A percentile compares a stretch with the other conserved stretches of the same genome.
Evolutionary conservation across 163 green algal species (phyloP).

Genomic region (Scenedesmus sp.): DNA sequence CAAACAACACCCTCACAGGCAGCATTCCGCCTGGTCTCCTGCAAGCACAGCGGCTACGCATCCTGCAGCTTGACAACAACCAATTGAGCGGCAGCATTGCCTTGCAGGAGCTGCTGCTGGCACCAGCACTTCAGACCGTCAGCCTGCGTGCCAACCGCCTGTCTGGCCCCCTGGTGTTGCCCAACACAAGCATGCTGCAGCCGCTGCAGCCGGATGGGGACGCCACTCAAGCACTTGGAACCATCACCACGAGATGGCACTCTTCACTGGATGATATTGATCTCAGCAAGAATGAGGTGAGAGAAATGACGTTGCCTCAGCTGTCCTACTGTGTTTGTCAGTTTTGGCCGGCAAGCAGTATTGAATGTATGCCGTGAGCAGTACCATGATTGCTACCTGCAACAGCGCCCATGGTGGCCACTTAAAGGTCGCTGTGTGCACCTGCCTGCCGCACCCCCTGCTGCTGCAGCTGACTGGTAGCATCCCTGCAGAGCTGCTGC

Average conservation of each 20-base stretch:
- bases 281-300: background rate
- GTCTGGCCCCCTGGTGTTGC: background rate
- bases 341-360: background rate
- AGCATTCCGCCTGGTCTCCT: background rate
- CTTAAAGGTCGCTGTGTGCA: background rate
- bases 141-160: constrained; percentile 33
- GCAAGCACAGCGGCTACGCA: background rate
- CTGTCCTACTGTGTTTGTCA: background rate
- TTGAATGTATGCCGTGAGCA: no score
- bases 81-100: constrained; percentile 32
- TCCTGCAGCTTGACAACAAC: constrained; percentile 46
- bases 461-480: constrained; percentile 7
- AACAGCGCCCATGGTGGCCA: background rate
- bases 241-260: background rate
- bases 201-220: constrained; percentile 4
- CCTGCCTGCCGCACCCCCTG: background rate
- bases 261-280: background rate
- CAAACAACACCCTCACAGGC: background rate
- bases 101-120: constrained; percentile 1
- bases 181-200: background rate
- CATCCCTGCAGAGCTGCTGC: background rate
- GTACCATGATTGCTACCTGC: no score
- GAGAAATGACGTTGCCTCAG: background rate
- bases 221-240: background rate
- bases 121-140: constrained; percentile 55